A percentile compares a stretch with the other conserved stretches of the same genome.
phyloP scores from a whole-genome alignment of 495 filamentous ascomycete species.

The Aspergillus olivimuriae region DNA sequence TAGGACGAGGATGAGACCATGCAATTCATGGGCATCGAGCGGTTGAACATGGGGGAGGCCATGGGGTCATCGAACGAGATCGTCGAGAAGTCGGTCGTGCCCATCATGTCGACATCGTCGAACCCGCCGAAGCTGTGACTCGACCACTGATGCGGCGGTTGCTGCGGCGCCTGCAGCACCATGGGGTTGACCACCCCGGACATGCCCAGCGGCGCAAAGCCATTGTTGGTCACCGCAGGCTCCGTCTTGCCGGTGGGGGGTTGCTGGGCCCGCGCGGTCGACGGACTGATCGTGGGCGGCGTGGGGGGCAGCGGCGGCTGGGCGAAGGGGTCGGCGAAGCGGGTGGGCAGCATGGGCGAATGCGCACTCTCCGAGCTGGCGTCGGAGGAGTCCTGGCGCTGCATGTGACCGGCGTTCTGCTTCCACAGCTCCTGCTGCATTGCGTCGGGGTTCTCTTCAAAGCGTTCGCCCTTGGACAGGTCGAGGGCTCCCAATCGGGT shows the following conservation, averaged over 20 bases:
- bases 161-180: constrained; percentile 28
- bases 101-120: constrained; percentile 40
- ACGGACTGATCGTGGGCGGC: constrained; percentile 33
- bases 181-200: constrained; percentile 37
- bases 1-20: constrained; percentile 23
- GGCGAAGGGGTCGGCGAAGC: constrained; percentile 32
- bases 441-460: constrained; percentile 51
- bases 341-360: constrained; percentile 30
- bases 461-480: constrained; percentile 43
- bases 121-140: constrained; percentile 26
- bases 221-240: constrained; percentile 16
- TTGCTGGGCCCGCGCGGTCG: constrained; percentile 17
- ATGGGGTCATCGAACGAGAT: constrained; percentile 33
- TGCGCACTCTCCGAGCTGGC: constrained; percentile 48
- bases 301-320: constrained; percentile 30
- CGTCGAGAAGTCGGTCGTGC: constrained; percentile 25
- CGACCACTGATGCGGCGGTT: constrained; percentile 24
- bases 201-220: constrained; percentile 24
- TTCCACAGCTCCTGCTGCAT: constrained; percentile 51
- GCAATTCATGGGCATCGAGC: constrained; percentile 35
- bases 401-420: constrained; percentile 40
- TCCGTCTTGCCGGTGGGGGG: constrained; percentile 28
- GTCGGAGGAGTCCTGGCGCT: constrained; percentile 47
- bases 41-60: constrained; percentile 35
- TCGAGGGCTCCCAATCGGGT: constrained; percentile 52